Evolutionary conservation across 164 flowering plant species (phyloP), one percentile per base, ranked within the genome.

Genomic region (Platanus orientalis): DNA sequence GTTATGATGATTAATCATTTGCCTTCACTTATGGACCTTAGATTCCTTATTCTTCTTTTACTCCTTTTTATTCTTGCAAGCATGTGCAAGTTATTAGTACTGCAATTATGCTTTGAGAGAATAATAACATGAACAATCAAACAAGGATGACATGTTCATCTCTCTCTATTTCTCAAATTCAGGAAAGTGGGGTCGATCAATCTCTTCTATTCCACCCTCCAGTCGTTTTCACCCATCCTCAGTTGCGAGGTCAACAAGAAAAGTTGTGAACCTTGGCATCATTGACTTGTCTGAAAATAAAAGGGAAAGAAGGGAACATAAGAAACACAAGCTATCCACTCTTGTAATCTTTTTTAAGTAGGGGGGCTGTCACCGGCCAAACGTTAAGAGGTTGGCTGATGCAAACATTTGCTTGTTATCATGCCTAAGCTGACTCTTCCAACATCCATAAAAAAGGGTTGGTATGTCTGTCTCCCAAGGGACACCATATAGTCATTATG

Each of bases 231-330:
- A 61, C 45, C 14, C 24, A 62, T 52, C 29, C 53, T 27, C 19
- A 56, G 76, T 75, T 73, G 79, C 77, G 68, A 72, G 66, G 79
- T 75, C 75, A 78, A 75, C 71, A 78, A 67, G 64, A 58, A 28
- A 60, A 51, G 21, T 28, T n/a, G 32, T 55, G 61, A 23, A 40
- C 23, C 54, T 54, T 0, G 65, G 61, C 66, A 73, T 73, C 53
- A 75, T 75, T 78, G 72, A 56, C 66, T 69, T 25, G 32, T 65
- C 51, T 44, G 49, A 45, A 28, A 45, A 32, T 44, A 59, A 51
- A 69, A 48, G 45, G 36, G 5, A 10, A 64, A 50, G n/a, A 34
- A 45, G 11, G 27, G 48, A 48, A 29, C 9, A 30, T n/a, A 7
- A 28, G 45, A 21, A n/a, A n/a, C n/a, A n/a, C n/a, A n/a, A n/a